Base-by-base conservation (phyloP, 1,284 basidiomycete genomes). In the Pascua guehoae region DNA sequence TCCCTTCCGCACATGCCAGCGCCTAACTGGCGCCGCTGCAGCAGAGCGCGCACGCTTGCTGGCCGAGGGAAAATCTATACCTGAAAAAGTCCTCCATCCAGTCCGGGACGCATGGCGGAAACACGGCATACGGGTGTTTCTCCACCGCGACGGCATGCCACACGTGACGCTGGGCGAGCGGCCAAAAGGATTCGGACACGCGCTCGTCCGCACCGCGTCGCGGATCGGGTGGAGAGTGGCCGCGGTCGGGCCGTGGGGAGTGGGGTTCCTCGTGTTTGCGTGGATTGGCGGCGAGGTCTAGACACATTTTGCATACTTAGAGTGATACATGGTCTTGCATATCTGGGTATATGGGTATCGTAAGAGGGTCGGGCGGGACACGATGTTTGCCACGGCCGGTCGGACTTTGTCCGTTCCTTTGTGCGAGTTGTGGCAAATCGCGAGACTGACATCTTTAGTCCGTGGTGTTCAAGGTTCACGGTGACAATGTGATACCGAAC, bases 231-330 rank as follows among this genome's bases (percentile, higher is more conserved):
- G 73, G 72, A 65, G 73, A 39, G 46, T 77, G 36, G 72, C 73
- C 1, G 67, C 68, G 12, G 74, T 77, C 10, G 73, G 72, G 9
- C 75, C 75, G 4, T 77, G 75, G 75, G 74, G 74, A 5, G 60
- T 73, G n/a, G 74, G 73, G 9, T 77, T 77, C 55, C 52, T 77
- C 17, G 67, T 74, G 12, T 77, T 72, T 68, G 72, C 75, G 5
- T 77, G 72, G 71, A 69, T 76, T 7, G 75, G 75, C 14, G 75
- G 75, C 14, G 75, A 77, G 55, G 68, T 77, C 7, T 77, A 18
- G 39, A n/a, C 40, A 41, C 24, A 32, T 32, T 32, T 32, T 32
- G 24, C 24, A 32, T 32, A 32, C 24, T 32, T 32, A 32, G 24
- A 32, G 24, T 32, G 24, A 32, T 32, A 32, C 24, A 32, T 32